These are phyloP conservation scores for Cladosporium sp. DNA, from an alignment of 2,329 filamentous ascomycete genomes.

Conservation along the genomic window DNA sequence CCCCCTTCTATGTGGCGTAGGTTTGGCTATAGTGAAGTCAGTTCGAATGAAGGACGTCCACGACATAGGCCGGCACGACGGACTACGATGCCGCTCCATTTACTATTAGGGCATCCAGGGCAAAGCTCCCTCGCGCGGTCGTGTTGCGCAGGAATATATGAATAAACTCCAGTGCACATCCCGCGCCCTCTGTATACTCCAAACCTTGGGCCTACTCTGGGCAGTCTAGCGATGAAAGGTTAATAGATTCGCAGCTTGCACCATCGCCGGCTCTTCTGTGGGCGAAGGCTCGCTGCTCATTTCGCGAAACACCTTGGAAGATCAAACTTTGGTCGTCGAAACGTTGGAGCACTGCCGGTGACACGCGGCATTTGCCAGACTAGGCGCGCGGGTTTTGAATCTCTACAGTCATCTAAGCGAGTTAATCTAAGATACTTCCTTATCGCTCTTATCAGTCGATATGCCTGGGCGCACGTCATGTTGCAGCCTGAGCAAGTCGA, in stretches of 20 bases:
- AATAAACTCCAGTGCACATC: neutral
- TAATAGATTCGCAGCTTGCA: neutral
- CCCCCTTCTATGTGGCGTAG: neutral
- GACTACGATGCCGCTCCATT: neutral
- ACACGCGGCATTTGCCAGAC: neutral
- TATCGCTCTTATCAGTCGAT: neutral
- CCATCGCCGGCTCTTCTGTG: neutral
- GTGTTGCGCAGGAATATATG: neutral
- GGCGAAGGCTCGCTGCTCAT: neutral
- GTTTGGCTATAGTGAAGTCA: neutral
- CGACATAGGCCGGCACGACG: neutral
- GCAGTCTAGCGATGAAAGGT: neutral
- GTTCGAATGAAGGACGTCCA: neutral
- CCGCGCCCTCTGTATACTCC: neutral
- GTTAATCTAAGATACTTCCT: neutral
- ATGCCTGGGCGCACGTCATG: neutral
- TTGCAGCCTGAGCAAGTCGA: neutral
- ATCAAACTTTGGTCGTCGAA: neutral
- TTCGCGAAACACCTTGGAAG: neutral
- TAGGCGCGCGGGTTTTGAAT: neutral
- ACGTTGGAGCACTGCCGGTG: neutral
- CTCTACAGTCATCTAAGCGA: neutral
- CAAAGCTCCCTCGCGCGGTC: neutral
- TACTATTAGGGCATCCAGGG: neutral
- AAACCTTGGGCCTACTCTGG: neutral